Evolutionary conservation across 1,139 yeast genomes (phyloP), one percentile per base, ranked within the genome.

Genomic region (Yamadazyma buinensis): DNA sequence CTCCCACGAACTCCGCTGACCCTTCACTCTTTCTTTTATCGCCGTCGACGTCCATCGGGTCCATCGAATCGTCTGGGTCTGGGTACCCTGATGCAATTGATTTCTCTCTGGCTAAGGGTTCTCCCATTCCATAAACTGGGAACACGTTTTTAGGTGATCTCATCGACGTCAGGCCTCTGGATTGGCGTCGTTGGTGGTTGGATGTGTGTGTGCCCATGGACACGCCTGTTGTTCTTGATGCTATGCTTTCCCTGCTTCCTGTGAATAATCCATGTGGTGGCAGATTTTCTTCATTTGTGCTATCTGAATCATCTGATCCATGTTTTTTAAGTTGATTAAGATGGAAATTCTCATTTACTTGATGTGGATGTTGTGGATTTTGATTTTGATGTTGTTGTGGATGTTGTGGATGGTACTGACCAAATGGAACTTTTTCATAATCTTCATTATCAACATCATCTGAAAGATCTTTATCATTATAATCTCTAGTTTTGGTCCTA

Each of bases 71-170:
- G 15, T 32, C 38, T 15, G 20, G 34, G 17, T 31, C 38, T 14
- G 24, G 26, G 17, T 28, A 31, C 1, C 68, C 70, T 6, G 59
- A 52, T 2, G 85, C 87, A 37, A 82, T 78, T 0, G 80, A 62
- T 31, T 61, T 59, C 47, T 82, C 90, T 37, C 73, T 61, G 15
- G 55, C 56, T 27, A 73, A 51, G 2, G 90, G 83, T 7, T 64
- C 66, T 0, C 84, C 87, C 90, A 83, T 82, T 2, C 86, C 92
- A 44, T 67, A 66, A 1, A 84, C 88, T 0, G 94, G 94, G 56
- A 83, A 84, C 0, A 82, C 88, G 41, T 85, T 85, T 23, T 73
- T 75, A 2, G 92, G 94, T 1, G 88, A 80, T 44, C 79, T 60
- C 3, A 27, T n/a, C 11, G n/a, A n/a, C n/a, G n/a, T n/a, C n/a